These are phyloP conservation scores for Phalaenopsis equestris DNA, from an alignment of 106 monocot species.

Conservation along the genomic window DNA sequence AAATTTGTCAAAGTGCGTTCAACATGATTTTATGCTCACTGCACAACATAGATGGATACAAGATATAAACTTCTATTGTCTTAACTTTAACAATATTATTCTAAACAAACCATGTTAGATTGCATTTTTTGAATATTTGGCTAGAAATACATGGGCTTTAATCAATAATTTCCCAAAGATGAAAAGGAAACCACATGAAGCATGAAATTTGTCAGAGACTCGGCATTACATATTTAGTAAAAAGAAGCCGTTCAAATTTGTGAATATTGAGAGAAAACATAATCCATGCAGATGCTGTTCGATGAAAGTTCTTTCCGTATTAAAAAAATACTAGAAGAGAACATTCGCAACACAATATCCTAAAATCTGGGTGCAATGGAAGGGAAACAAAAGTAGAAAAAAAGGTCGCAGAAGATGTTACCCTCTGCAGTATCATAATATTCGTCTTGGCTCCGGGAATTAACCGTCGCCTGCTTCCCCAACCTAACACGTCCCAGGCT, in stretches of 20 bases:
- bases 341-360: neutral
- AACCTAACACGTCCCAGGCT: too few species aligned
- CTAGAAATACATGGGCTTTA: neutral
- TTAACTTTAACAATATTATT: too few species aligned
- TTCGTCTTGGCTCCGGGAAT: neutral
- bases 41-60: too few species aligned
- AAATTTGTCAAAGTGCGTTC: too few species aligned
- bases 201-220: neutral
- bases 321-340: neutral
- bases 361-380: neutral
- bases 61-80: too few species aligned
- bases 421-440: conserved; percentile 11
- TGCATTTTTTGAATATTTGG: too few species aligned
- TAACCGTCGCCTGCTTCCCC: neutral
- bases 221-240: neutral
- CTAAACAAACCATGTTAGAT: too few species aligned
- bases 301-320: neutral
- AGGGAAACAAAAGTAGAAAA: too few species aligned
- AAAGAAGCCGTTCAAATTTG: neutral
- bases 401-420: neutral
- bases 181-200: neutral
- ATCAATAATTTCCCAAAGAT: neutral
- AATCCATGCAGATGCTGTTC: neutral
- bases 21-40: too few species aligned
- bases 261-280: neutral